Evolutionary conservation across 169 alveolate species (phyloP), one percentile per base, ranked within the genome.

Genomic region (Eimeria zaria): DNA sequence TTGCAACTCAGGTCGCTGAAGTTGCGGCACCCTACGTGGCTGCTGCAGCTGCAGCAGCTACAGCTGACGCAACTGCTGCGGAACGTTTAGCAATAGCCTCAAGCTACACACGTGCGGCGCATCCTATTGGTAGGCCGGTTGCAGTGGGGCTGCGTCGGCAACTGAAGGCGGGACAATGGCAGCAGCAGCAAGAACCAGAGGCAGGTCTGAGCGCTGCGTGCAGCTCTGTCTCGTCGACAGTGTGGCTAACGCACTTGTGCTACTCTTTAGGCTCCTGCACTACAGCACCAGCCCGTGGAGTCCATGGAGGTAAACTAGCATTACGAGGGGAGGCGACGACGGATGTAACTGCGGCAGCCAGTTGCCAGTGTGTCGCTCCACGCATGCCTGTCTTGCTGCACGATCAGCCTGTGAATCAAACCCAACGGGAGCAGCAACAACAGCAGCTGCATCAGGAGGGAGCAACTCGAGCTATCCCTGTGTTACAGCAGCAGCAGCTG

Each of bases 321-420:
- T 7, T 30, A 27, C 27, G 55, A 0, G 91, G 41, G n/a, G 76
- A 83, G 76, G 39, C 55, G 22, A 18, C 74, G 36, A 14, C 74
- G 30, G 51, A 30, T 60, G 91, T 58, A 83, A 24, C 76, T 3
- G 22, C 64, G 44, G 88, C 44, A 0, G 67, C 44, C 64, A 48
- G 44, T 9, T 78, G 88, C 67, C 64, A 24, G 48, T 78, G 88
- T 12, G 88, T 78, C 67, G 64, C 30, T n/a, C 44, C 88, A 48
- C 48, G 64, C 46, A 78, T 78, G 88, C 88, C 69, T 24, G 67
- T 78, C 48, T 44, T 78, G 88, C 44, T 78, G 69, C 88, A 46
- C 88, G 64, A 51, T 46, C 48, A 27, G 64, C 64, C 88, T n/a
- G 14, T 48, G 46, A 36, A 48, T 9, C 60, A 46, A 22, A 30